phyloP scores from a whole-genome alignment of 2,329 filamentous ascomycete genomes.

The Davidsoniella eucalypti region DNA sequence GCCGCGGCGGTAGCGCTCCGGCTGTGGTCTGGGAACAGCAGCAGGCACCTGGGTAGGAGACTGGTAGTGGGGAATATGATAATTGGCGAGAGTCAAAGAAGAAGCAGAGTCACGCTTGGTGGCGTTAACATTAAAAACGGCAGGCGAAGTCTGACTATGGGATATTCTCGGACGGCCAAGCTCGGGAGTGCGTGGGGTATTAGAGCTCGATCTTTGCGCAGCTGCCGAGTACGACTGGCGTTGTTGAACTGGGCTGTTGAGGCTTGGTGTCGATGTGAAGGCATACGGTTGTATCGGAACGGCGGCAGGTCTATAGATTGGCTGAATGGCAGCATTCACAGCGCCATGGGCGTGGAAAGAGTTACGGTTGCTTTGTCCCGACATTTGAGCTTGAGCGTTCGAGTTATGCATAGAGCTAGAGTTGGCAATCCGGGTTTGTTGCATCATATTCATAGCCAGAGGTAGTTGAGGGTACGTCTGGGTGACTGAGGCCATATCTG shows the following conservation, averaged over 20 bases:
- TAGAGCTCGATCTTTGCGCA: conserved; percentile 18
- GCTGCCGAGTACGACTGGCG: conserved; percentile 30
- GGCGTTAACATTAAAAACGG: not conserved
- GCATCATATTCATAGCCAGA: conserved; percentile 59
- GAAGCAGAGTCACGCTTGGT: conserved; percentile 8
- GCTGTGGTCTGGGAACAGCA: conserved; percentile 47
- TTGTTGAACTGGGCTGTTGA: conserved; percentile 38
- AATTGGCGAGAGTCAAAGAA: conserved; percentile 16
- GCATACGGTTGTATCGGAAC: conserved; percentile 59
- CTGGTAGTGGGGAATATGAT: conserved; percentile 20
- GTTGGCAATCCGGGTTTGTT: conserved; percentile 53
- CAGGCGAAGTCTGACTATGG: conserved; percentile 4
- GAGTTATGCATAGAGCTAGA: conserved; percentile 30
- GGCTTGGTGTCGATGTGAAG: conserved; percentile 53
- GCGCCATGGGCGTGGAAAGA: conserved; percentile 32
- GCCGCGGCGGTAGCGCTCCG: conserved; percentile 65
- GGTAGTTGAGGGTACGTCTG: conserved; percentile 67
- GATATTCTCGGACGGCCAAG: not conserved
- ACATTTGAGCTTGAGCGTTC: conserved; percentile 32
- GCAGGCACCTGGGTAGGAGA: conserved; percentile 21
- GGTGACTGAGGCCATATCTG: conserved; percentile 63
- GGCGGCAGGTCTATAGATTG: conserved; percentile 15
- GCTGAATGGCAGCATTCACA: conserved; percentile 17
- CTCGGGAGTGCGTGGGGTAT: conserved; percentile 18
- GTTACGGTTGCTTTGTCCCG: conserved; percentile 31